Evolutionary conservation across 129 eudicot species (phyloP).

Genomic region (Solidago caesia): DNA sequence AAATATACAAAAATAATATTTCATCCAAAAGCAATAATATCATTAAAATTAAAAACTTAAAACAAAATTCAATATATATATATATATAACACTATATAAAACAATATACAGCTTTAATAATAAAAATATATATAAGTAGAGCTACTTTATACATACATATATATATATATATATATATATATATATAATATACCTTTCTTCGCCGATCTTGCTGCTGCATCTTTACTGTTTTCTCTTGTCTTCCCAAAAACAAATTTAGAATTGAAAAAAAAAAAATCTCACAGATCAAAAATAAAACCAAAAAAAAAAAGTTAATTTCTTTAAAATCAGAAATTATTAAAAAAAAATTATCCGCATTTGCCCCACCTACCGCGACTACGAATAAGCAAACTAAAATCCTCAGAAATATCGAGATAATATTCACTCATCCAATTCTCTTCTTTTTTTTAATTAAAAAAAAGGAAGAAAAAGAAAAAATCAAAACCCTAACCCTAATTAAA

Average conservation of each 20-base stretch:
- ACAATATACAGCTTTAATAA: neutral
- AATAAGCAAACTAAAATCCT: constrained; percentile 36
- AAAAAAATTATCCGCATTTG: constrained; percentile 42
- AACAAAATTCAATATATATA: neutral
- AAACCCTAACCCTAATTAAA: constrained; percentile 35
- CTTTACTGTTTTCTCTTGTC: constrained; percentile 6
- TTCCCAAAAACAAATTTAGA: constrained; percentile 16
- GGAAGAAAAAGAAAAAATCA: neutral
- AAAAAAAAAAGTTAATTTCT: constrained; percentile 9
- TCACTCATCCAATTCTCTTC: constrained; percentile 38
- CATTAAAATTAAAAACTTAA: constrained; percentile 3
- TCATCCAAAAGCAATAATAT: constrained; percentile 15
- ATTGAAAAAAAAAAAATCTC: neutral
- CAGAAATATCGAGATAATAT: constrained; percentile 24
- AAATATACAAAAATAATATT: neutral
- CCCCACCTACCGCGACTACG: constrained; percentile 60
- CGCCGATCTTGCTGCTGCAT: constrained; percentile 79
- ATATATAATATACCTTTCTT: constrained; percentile 45
- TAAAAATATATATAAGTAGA: neutral
- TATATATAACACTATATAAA: no score
- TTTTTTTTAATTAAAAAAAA: no score
- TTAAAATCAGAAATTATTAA: neutral
- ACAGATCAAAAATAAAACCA: neutral
- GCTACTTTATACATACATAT: neutral
- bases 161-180: neutral